Conservation (phyloP, 768 basidiomycete species). For the Amanita subjunquillea region DNA sequence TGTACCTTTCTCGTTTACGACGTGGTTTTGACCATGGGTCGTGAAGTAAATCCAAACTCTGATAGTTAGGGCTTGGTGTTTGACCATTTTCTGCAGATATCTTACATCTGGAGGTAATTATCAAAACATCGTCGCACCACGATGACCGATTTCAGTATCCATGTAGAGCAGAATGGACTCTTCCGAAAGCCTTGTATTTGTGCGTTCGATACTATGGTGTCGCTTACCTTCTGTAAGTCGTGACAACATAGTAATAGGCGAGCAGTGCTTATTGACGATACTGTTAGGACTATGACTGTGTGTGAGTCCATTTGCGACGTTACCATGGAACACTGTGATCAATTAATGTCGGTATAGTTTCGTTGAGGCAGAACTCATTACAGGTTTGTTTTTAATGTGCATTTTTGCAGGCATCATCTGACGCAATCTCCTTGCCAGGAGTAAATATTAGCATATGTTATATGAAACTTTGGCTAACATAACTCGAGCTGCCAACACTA, state of each 20-base stretch:
- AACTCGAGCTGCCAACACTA: not conserved
- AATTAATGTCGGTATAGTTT: not conserved
- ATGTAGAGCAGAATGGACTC: not conserved
- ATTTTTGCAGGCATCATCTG: not conserved
- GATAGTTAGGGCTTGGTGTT: not conserved
- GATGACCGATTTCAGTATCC: not conserved
- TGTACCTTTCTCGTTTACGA: not conserved
- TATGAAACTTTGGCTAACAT: not conserved
- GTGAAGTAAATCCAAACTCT: not conserved
- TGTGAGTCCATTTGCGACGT: not conserved
- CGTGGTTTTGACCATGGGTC: not conserved
- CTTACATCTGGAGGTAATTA: not conserved
- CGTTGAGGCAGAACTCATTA: not conserved
- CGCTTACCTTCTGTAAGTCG: not conserved
- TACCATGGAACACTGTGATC: not conserved
- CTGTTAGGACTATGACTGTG: not conserved
- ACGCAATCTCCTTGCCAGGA: not conserved
- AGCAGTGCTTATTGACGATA: too few species aligned
- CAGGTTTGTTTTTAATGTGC: not conserved
- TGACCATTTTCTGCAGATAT: not conserved
- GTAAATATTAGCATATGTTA: not conserved
- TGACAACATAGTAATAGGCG: not conserved
- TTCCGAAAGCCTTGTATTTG: not conserved
- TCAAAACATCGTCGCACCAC: too few species aligned
- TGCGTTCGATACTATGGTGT: not conserved